Evolutionary conservation across 139 green algal genomes (phyloP), one percentile per base, ranked within the genome.

Genomic region (Micractinium sp.): DNA sequence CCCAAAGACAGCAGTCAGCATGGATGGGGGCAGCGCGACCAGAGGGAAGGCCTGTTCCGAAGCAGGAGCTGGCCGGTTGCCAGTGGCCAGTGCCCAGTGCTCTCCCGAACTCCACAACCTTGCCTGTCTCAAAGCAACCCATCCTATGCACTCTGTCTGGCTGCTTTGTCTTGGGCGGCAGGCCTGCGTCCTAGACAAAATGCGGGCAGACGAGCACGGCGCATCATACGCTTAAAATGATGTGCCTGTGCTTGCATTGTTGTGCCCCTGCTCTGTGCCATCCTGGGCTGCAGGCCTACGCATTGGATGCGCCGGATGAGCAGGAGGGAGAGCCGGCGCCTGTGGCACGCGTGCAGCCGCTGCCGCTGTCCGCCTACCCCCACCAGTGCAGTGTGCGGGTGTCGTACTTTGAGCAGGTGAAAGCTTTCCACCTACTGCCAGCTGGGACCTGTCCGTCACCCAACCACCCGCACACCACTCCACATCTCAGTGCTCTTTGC

Each of bases 381-480:
- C 60, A 69, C 36, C 56, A 81, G 39, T 73, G 73, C 78, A 89
- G 78, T n/a, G 83, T 87, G 66, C 53, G 87, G 87, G 75, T 94
- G 69, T 63, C 36, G 12, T 91, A 93, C 56, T 84, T 73, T 38
- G 84, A 94, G 76, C 75, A 90, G 56, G 89, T 93, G 83, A 47
- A 66, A 0, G 27, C 4, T 29, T 74, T 27, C 60, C 14, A 67
- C 16, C 60, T 14, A 67, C 20, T 33, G 67, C 31, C 67, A 74
- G 67, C n/a, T 74, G 60, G 60, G 60, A 67, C 60, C 60, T 23
- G 16, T n/a, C 15, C 60, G 60, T 16, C 60, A 67, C 29, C 69
- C 69, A 76, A 66, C 39, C 39, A 35, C 14, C 4, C 71, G n/a
- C 29, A 78, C 71, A 13, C 71, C 5, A 7, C 71, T 39, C 7